These are phyloP conservation scores for Allium sativum DNA, from an alignment of 106 monocot species.

Conservation along the genomic window DNA sequence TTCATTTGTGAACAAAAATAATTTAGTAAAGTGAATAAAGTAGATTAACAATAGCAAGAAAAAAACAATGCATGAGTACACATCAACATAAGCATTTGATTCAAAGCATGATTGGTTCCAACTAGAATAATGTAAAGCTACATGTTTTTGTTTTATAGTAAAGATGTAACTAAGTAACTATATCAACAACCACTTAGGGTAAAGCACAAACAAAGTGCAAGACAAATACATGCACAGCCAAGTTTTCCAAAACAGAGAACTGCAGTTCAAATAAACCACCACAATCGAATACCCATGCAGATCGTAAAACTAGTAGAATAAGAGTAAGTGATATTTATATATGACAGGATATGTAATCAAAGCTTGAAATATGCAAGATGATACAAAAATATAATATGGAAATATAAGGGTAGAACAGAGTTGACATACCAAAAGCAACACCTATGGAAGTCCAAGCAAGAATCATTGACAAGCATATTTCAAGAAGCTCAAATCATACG, in stretches of 20 bases:
- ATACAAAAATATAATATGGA: not conserved
- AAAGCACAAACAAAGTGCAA: no score
- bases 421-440: conserved; percentile 12
- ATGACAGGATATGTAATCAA: not conserved
- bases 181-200: not conserved
- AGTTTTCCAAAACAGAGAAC: no score
- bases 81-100: no score
- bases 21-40: not conserved
- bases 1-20: conserved; percentile 1
- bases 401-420: not conserved
- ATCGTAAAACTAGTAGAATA: not conserved
- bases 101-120: not conserved
- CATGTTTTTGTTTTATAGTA: not conserved
- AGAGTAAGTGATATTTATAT: not conserved
- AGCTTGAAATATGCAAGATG: not conserved
- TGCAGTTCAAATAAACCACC: no score
- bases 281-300: not conserved
- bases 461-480: conserved; percentile 6
- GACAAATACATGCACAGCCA: no score
- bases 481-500: not conserved
- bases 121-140: not conserved
- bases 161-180: not conserved
- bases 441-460: conserved; percentile 14
- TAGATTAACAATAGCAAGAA: not conserved
- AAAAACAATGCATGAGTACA: not conserved